Base-by-base conservation (phyloP, 306 rosid genomes). In the Nissolia schottii region DNA sequence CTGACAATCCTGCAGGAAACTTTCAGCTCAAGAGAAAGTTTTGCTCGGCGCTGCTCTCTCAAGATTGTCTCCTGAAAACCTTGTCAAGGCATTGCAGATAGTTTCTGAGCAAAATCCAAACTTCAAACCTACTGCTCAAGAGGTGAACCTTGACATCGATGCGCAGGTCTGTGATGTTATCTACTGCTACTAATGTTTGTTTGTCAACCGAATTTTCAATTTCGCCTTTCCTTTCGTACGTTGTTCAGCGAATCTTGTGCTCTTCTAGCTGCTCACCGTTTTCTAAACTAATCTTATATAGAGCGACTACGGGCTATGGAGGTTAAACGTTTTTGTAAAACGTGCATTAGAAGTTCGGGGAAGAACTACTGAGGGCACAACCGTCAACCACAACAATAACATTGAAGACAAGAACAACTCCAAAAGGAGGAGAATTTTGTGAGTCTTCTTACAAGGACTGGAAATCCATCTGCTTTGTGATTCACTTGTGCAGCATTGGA, bases 61-160 rank as follows among this genome's bases (percentile, higher is more conserved):
- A 34, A 79, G 75, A 75, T 72, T 90, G 84, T 74, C 87, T 34
- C 79, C 83, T 49, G 88, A 88, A 54, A 81, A 86, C 67, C 85
- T 93, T 38, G 20, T 7, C 73, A 86, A 10, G 65, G 98, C 91
- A 29, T 71, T 93, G 59, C 81, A 84, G 69, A 87, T 93, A 35
- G 80, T 90, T 53, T 74, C 80, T 5, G 82, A 90, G 80, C 66
- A 48, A 56, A 81, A 90, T 63, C 96, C 93, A 49, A 83, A 70
- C 79, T 93, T 90, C 82, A 78, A 82, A 67, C 79, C 85, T 27
- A 34, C 75, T 54, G 84, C 78, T 14, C 69, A 63, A 40, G 86
- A 75, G 45, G 93, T 90, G 79, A 78, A 83, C 80, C 90, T 93
- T 31, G 89, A 93, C 80, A 84, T 90, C 10, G 91, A 92, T 62